Base-by-base conservation (phyloP, 495 filamentous ascomycete species). In the Aspergillus cavernicola region DNA sequence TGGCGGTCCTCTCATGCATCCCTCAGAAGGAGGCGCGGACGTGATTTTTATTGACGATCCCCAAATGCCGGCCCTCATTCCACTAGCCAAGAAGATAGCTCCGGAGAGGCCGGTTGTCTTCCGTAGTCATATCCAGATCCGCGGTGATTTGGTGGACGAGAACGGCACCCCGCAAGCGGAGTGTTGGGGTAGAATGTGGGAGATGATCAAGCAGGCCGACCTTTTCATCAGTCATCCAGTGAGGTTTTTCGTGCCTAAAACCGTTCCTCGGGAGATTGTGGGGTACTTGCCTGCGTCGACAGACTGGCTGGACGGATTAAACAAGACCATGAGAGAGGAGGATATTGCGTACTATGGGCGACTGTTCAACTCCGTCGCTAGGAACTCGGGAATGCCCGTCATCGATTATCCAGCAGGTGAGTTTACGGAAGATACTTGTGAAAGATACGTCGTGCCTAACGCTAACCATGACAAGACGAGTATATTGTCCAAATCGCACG, bases 271-370 rank as follows among this genome's bases (percentile, higher is more conserved):
- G 2, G 69, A 85, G 29, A 86, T 80, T 57, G 86, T 95, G 1
- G 83, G 82, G 6, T 90, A 90, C 62, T 78, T 92, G 73, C 89
- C 88, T 8, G 90, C 90, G 12, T 85, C 88, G 2, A 95, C 90
- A 1, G 90, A 95, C 61, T 95, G 90, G 89, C 75, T 95, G 26
- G 90, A 96, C 68, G 90, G 90, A 4, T 64, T 95, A 54, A 96
- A 95, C 70, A 96, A 96, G 65, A 59, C 74, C 29, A 76, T 96
- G 62, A 79, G 79, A 50, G 77, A 83, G 12, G 92, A 85, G 85
- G 86, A 92, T 62, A 69, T 76, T 6, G 81, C 81, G 3, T 89
- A 87, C 65, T 95, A 96, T 57, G 80, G 87, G 38, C 82, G 87
- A 49, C 69, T 82, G n/a, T 87, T 92, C 62, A 88, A 89, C 47